Evolutionary conservation across 352 stramenopile species (phyloP), one percentile per base, ranked within the genome.

Genomic region (Globisporangium solare): DNA sequence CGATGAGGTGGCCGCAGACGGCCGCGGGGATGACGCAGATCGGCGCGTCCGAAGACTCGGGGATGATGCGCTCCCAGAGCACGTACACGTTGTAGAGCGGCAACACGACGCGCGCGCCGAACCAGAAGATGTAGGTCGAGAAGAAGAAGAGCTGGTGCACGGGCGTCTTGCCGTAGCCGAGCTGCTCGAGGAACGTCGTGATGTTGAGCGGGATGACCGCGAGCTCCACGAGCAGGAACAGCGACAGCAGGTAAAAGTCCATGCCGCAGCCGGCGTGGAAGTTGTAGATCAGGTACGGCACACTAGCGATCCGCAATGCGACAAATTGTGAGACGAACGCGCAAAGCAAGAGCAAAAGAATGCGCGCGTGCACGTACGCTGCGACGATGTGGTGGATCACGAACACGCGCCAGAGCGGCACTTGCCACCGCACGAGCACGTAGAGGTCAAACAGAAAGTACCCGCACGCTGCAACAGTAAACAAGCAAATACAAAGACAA

Each of bases 391-490:
- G 84, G 62, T 94, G 84, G 54, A 84, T 70, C 32, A 89, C 68
- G 55, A 94, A 94, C 43, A 94, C 82, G 42, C 74, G 61, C 79
- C 78, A 92, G 18, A 91, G 61, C 7, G 82, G 79, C 58, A 94
- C 74, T 70, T 83, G 69, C 68, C 70, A 94, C 15, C 72, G 65
- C 53, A 89, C 46, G 41, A 91, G 66, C 60, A 92, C 75, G 63
- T 86, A 83, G 15, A 90, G 58, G 50, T 94, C 84, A 46, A 88
- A 89, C n/a, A 87, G 40, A 51, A 94, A 94, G 67, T 94, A 94
- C 17, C 82, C 84, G 50, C 73, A 86, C 2, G 82, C 84, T 94
- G 69, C 24, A 67, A 32, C n/a, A 50, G 17, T 10, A 17, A 20
- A 4, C 62, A n/a, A 14, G 7, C 10, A 27, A 3, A 47, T 13